Evolutionary conservation across 2,329 filamentous ascomycete genomes (phyloP), one percentile per base, ranked within the genome.

Genomic region (Dichotomopilus funicola): DNA sequence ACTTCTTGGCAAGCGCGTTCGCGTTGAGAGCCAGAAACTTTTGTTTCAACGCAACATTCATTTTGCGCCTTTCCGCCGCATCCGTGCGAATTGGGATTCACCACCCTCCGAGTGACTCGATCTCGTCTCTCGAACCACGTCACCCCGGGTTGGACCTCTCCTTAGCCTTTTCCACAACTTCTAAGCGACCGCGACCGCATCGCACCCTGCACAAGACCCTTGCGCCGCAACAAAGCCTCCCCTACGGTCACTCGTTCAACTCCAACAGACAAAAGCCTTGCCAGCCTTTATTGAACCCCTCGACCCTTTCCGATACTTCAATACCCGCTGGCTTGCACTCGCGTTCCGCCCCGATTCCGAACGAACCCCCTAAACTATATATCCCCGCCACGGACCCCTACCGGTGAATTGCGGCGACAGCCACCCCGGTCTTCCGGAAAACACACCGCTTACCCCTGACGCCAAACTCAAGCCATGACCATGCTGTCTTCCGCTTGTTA

Each of bases 21-120:
- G 59, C 59, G 51, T 58, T 51, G 54, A 58, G 56, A 43, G 49
- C 44, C 56, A 59, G 59, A 60, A 59, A 56, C 45, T 59, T 49
- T 61, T 44, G 48, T 61, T 49, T 27, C 19, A 27, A 27, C 19
- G 19, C 55, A 37, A 55, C 54, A 51, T 54, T 52, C 47, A 43
- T 36, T 44, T 52, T 49, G 54, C 57, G 47, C 51, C 51, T 11
- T 46, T 37, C 49, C 52, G 49, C 56, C 55, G 41, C 44, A 52
- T 40, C 45, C 47, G 37, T 49, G 53, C 59, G 13, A 41, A 53
- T 36, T 55, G 50, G 56, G 50, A 59, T 47, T 45, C 51, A 49
- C 13, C 53, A 53, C 44, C 40, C 50, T 12, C 51, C 51, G 49
- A 48, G 51, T 49, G 50, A 40, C 46, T 40, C 49, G 49, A 13